phyloP scores from a whole-genome alignment of 2,329 filamentous ascomycete species.

The Cryphonectria radicalis region DNA sequence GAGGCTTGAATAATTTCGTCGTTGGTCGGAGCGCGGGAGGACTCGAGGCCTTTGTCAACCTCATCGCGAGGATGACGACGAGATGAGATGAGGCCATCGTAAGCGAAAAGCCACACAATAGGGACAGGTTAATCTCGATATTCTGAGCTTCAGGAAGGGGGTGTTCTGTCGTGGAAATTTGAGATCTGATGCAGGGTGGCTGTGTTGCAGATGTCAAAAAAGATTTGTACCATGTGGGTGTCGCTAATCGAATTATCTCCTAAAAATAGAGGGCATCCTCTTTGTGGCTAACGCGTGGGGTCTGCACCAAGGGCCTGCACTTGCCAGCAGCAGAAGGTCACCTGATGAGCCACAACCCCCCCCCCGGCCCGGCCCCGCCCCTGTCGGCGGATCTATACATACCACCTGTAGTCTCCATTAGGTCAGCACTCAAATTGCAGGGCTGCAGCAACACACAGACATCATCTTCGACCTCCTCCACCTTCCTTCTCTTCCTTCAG shows the following conservation, averaged over 20 bases:
- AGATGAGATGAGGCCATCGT: constrained; percentile 2
- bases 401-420: neutral
- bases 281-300: neutral
- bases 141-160: neutral
- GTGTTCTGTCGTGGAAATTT: neutral
- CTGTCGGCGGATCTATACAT: neutral
- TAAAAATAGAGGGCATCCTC: constrained; percentile 10
- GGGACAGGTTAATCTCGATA: neutral
- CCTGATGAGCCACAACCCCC: neutral
- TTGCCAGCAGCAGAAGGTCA: neutral
- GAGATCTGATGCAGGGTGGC: constrained; percentile 11
- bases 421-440: constrained; percentile 16
- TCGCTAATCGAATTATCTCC: neutral
- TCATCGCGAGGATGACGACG: neutral
- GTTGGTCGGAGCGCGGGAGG: neutral
- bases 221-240: neutral
- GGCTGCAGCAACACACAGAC: constrained; percentile 3
- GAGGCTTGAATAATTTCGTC: neutral
- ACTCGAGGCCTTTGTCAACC: neutral
- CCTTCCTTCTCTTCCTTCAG: constrained; percentile 1
- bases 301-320: neutral
- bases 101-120: neutral
- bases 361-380: too few relatives aligned
- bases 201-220: neutral
- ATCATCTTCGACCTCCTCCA: constrained; percentile 1